Conservation (phyloP, 768 basidiomycete genomes). For the Mycena alexandri region DNA sequence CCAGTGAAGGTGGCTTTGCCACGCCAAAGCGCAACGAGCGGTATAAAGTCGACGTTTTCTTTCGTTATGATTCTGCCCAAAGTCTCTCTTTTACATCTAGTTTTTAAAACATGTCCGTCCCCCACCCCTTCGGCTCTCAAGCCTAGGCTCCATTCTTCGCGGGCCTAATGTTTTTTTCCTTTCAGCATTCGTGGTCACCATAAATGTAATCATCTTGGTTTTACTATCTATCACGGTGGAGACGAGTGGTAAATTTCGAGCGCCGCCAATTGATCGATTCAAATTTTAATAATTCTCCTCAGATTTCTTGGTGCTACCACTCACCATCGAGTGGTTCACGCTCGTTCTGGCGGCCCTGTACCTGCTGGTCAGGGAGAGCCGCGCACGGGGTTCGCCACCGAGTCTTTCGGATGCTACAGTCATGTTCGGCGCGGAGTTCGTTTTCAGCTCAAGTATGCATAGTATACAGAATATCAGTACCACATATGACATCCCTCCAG, state of each 20-base stretch:
- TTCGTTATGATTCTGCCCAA: neutral
- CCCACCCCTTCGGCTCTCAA: conserved; percentile 6
- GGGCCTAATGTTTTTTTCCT: neutral
- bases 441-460: conserved; percentile 24
- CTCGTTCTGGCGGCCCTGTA: conserved; percentile 5
- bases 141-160: neutral
- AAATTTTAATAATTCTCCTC: neutral
- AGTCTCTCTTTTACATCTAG: neutral
- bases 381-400: neutral
- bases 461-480: neutral
- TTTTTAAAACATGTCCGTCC: too few relatives aligned
- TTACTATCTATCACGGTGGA: conserved; percentile 5
- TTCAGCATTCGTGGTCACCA: conserved; percentile 2
- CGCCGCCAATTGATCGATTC: neutral
- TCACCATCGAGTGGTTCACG: conserved; percentile 23
- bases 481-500: conserved; percentile 30
- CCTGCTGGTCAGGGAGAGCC: conserved; percentile 23
- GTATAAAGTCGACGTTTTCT: neutral
- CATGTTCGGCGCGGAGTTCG: conserved; percentile 12
- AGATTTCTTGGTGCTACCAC: conserved; percentile 22
- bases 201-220: conserved; percentile 8
- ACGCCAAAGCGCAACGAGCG: conserved; percentile 12
- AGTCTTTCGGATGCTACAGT: neutral
- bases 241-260: neutral
- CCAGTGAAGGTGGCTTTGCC: neutral